Evolutionary conservation across 352 stramenopile species (phyloP).

Genomic region (Globisporangium viniferum): DNA sequence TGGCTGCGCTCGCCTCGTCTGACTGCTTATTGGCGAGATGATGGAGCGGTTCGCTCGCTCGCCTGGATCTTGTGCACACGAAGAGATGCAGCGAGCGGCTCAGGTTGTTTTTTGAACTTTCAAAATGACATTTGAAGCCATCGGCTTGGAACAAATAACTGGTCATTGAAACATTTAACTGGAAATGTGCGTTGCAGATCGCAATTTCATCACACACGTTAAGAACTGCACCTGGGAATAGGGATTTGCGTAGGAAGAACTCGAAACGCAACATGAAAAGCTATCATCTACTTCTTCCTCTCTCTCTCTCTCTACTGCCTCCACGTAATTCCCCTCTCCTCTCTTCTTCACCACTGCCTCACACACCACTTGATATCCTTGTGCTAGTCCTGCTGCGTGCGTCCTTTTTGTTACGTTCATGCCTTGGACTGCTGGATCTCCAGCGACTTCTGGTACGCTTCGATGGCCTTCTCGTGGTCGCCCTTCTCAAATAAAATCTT

Average conservation of each 20-base stretch:
- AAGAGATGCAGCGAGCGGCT: not conserved
- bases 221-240: too few species aligned
- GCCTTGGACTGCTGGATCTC: conserved; percentile 41
- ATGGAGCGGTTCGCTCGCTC: not conserved
- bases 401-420: conserved; percentile 1
- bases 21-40: not conserved
- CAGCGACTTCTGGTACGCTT: conserved; percentile 81
- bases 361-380: not conserved
- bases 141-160: too few species aligned
- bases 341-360: not conserved
- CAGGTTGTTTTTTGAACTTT: conserved; percentile 3
- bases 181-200: too few species aligned
- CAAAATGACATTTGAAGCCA: not conserved
- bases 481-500: conserved; percentile 89
- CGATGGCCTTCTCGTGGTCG: conserved; percentile 83
- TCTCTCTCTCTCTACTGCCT: not conserved
- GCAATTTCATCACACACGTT: too few species aligned
- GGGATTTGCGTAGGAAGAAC: too few species aligned
- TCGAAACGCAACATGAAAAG: not conserved
- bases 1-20: not conserved
- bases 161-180: too few species aligned
- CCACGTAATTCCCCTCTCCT: not conserved
- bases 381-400: not conserved
- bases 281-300: not conserved
- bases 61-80: conserved; percentile 4